Evolutionary conservation across 371 early-diverging fungal species (phyloP).

Genomic region (Mortierella sp.): DNA sequence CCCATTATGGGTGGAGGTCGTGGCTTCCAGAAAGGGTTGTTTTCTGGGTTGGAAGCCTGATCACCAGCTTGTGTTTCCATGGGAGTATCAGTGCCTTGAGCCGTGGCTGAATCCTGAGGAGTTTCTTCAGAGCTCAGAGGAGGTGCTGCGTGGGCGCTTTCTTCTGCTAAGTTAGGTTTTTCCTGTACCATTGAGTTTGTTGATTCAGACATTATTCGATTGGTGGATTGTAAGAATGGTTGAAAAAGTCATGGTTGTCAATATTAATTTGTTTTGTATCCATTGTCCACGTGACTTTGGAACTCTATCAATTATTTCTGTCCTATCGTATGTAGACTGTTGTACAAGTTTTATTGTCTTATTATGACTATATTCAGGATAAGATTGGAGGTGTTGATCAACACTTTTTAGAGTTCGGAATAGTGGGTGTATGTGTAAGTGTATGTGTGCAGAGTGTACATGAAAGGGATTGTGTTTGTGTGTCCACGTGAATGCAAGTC

Average conservation of each 20-base stretch:
- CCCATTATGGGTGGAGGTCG: slow-evolving; percentile 45
- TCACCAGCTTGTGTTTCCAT: background rate
- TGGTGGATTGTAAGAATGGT: background rate
- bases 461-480: no score
- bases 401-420: no score
- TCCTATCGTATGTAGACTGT: background rate
- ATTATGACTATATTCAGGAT: background rate
- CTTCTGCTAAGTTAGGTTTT: background rate
- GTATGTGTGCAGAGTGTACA: background rate
- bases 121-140: background rate
- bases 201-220: slow-evolving; percentile 3
- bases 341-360: slow-evolving; percentile 2
- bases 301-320: no score
- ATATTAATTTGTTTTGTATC: no score
- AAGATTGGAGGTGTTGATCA: background rate
- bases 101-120: background rate
- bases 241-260: background rate
- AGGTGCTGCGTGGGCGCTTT: background rate
- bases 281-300: no score
- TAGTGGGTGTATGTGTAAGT: background rate
- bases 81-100: slow-evolving; percentile 1
- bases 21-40: slow-evolving; percentile 49
- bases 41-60: background rate
- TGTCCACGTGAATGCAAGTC: background rate
- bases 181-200: background rate